These are phyloP conservation scores for Hibiscus tridactylites DNA, from an alignment of 345 rosid species.

Conservation along the genomic window DNA sequence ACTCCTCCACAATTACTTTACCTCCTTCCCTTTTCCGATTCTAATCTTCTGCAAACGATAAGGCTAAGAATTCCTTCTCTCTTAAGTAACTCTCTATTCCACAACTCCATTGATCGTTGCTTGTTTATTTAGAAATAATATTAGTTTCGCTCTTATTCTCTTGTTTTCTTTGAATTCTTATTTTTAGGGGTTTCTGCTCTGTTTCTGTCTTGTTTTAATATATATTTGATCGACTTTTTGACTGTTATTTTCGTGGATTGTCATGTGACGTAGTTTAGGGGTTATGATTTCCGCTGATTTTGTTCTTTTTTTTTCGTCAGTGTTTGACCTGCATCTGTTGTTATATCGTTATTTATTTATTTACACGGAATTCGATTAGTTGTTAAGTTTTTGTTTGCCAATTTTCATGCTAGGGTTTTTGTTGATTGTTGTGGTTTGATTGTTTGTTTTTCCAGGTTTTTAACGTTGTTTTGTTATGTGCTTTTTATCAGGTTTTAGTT, in stretches of 20 bases:
- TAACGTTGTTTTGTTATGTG: not conserved
- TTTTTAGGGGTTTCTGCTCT: not conserved
- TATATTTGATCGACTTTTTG: not conserved
- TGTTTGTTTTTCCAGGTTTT: not conserved
- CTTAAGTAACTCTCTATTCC: too few species aligned
- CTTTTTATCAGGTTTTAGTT: conserved; percentile 1
- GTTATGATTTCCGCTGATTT: not conserved
- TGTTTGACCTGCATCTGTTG: not conserved
- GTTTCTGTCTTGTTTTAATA: not conserved
- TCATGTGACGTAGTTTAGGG: not conserved
- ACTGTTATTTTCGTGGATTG: not conserved
- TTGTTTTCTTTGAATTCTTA: not conserved
- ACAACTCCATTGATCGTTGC: not conserved
- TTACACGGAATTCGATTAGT: not conserved
- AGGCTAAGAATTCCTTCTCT: too few species aligned
- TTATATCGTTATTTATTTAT: not conserved
- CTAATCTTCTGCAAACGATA: too few species aligned
- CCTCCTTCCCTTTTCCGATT: too few species aligned
- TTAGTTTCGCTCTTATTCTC: not conserved
- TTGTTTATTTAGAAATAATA: not conserved
- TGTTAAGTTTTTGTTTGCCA: not conserved
- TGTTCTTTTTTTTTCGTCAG: not conserved
- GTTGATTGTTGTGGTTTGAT: not conserved
- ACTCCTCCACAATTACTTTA: too few species aligned
- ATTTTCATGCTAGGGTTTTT: not conserved